Base-by-base conservation (phyloP, 2,329 filamentous ascomycete species). In the Neofusicoccum parvum region DNA sequence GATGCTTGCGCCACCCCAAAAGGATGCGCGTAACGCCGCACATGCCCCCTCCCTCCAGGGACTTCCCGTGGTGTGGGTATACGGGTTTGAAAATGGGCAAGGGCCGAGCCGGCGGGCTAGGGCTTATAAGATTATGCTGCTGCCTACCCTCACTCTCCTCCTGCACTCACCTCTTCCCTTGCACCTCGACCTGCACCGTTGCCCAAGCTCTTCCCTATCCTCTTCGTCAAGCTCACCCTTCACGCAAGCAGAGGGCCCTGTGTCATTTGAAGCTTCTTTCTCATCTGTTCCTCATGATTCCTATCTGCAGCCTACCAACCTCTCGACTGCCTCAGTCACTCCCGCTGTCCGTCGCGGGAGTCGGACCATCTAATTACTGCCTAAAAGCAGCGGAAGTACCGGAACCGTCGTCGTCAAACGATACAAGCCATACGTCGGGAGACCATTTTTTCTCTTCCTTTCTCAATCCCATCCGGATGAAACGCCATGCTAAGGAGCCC, bases 401-500 rank as follows among this genome's bases (percentile, higher is more conserved):
- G 32, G 27, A 15, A 48, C n/a, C n/a, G 1, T 39, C 56, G 32
- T 48, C 56, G 14, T 59, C 53, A 32, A 43, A 11, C 43, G 45
- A 60, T 20, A 48, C 32, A 37, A 60, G 17, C 56, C 56, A 60
- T 48, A 34, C 56, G 32, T 60, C 43, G 56, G 56, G 43, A 49
- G 56, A 60, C 56, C 56, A 27, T 48, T 48, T 60, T 60, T 34
- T 60, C 56, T 60, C 43, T 60, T 60, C 43, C 56, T 20, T 60
- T 48, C 56, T 60, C 56, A 6, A 36, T 12, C 56, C 56, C 56
- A 48, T 60, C 56, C 56, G 56, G 41, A 48, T 60, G 11, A 60
- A 60, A 60, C 56, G 56, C 56, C 56, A 48, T 60, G 56, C 56
- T 60, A 60, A 60, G 43, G 32, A 60, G 10, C 5, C 56, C 56